phyloP scores from a whole-genome alignment of 1,139 yeast species.

The Yamadazyma friedrichii region DNA sequence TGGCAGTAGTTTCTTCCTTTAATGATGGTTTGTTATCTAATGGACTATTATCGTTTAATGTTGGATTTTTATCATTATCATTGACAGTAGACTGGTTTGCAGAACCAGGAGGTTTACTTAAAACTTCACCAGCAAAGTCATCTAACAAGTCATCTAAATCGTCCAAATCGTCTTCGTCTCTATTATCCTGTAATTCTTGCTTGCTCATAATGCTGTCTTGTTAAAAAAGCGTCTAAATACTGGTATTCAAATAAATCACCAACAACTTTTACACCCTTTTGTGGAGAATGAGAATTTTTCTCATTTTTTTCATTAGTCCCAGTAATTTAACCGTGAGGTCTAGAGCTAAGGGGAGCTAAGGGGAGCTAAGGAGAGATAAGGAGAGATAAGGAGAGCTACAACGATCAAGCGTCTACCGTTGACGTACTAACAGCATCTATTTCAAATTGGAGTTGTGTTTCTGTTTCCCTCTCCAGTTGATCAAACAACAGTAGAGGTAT shows the following conservation, averaged over 20 bases:
- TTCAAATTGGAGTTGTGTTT: no score
- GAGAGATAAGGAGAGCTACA: no score
- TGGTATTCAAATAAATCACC: background rate
- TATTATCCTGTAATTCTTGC: slow-evolving; percentile 1
- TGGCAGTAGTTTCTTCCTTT: slow-evolving; percentile 24
- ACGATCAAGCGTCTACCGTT: no score
- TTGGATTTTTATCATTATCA: background rate
- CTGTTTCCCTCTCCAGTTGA: no score
- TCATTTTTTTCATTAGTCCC: no score
- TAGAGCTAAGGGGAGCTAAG: no score
- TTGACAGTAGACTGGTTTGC: slow-evolving; percentile 11
- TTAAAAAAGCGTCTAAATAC: background rate
- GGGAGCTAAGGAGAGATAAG: no score
- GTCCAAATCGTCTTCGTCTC: slow-evolving; percentile 58
- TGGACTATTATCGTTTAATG: no score
- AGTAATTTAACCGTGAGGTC: no score
- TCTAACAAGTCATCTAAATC: slow-evolving; percentile 75
- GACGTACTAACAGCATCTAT: no score
- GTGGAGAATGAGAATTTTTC: slow-evolving; percentile 1
- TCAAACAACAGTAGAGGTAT: no score
- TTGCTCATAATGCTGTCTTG: slow-evolving; percentile 3
- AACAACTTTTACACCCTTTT: background rate
- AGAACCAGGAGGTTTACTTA: slow-evolving; percentile 62
- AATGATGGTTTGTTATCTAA: background rate
- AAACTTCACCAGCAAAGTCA: slow-evolving; percentile 74